A percentile compares a stretch with the other conserved stretches of the same genome.
Conservation (phyloP, 768 basidiomycete genomes). For the Tricholoma saponaceum region DNA sequence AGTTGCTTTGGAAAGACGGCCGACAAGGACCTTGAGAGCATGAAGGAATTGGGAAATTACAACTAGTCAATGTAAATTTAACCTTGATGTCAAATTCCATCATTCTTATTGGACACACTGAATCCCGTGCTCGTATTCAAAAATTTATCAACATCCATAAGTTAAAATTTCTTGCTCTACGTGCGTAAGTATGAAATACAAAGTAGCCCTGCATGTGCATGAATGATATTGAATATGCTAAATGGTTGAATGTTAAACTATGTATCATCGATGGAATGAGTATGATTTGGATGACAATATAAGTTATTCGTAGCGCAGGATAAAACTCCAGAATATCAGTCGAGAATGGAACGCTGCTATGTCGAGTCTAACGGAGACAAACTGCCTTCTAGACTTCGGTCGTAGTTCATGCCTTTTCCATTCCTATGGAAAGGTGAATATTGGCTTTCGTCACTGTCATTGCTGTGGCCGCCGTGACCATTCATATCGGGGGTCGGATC, state of each 20-base stretch:
- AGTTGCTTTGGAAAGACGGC: conserved; percentile 33
- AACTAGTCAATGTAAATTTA: no score
- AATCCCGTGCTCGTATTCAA: no score
- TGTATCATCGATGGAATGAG: conserved; percentile 1
- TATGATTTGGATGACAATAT: not conserved
- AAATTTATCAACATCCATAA: no score
- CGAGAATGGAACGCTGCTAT: conserved; percentile 21
- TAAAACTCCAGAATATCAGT: not conserved
- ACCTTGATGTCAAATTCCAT: no score
- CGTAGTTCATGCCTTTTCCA: conserved; percentile 20
- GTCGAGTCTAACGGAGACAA: conserved; percentile 36
- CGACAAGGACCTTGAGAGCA: conserved; percentile 40
- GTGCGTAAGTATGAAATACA: not conserved
- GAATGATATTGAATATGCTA: conserved; percentile 1
- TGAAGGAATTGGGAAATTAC: no score
- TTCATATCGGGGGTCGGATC: conserved; percentile 7
- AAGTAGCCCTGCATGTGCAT: not conserved
- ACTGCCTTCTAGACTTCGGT: conserved; percentile 35
- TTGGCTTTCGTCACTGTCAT: conserved; percentile 10
- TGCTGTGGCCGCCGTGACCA: conserved; percentile 3
- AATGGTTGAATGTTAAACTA: conserved; percentile 3
- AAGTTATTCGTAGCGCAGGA: not conserved
- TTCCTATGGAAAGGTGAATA: conserved; percentile 5
- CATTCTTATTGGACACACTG: no score
- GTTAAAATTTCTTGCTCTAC: not conserved